Evolutionary conservation across 768 basidiomycete species (phyloP).

Genomic region (Tremella yokohamensis): DNA sequence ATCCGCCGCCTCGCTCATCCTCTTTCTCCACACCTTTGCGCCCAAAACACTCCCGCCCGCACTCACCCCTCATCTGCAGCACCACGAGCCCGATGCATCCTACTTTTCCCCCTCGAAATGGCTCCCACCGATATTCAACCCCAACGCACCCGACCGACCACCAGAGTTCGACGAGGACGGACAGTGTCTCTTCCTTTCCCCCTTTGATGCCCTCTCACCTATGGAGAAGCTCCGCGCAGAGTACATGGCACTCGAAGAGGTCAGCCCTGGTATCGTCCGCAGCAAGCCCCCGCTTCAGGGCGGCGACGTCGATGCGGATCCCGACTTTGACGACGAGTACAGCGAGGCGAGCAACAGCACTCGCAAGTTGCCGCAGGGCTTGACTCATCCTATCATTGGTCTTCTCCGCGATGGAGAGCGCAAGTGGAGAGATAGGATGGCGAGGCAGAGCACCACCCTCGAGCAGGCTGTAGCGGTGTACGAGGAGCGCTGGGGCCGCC

Average conservation of each 20-base stretch:
- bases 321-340: slow-evolving; percentile 33
- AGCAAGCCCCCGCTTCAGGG: slow-evolving; percentile 19
- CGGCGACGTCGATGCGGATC: slow-evolving; percentile 15
- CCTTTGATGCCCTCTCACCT: slow-evolving; percentile 42
- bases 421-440: slow-evolving; percentile 65
- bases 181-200: slow-evolving; percentile 47
- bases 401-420: slow-evolving; percentile 79
- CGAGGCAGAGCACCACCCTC: slow-evolving; percentile 74
- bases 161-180: slow-evolving; percentile 49
- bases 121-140: slow-evolving; percentile 44
- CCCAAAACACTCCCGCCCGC: slow-evolving; percentile 33
- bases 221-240: slow-evolving; percentile 45
- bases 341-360: slow-evolving; percentile 16
- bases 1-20: slow-evolving; percentile 33
- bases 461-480: slow-evolving; percentile 78
- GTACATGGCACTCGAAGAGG: slow-evolving; percentile 32
- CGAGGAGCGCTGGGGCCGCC: slow-evolving; percentile 66
- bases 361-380: slow-evolving; percentile 18
- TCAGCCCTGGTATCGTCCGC: slow-evolving; percentile 41
- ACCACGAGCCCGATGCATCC: slow-evolving; percentile 33
- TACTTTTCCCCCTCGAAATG: slow-evolving; percentile 48
- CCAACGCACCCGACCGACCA: slow-evolving; percentile 29
- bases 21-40: slow-evolving; percentile 44
- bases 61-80: slow-evolving; percentile 26
- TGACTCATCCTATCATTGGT: slow-evolving; percentile 69